Percentiles rank a stretch among this genome's conserved stretches.
Evolutionary conservation across 495 filamentous ascomycete genomes (phyloP).

Genomic region (Xylaria palmicola): DNA sequence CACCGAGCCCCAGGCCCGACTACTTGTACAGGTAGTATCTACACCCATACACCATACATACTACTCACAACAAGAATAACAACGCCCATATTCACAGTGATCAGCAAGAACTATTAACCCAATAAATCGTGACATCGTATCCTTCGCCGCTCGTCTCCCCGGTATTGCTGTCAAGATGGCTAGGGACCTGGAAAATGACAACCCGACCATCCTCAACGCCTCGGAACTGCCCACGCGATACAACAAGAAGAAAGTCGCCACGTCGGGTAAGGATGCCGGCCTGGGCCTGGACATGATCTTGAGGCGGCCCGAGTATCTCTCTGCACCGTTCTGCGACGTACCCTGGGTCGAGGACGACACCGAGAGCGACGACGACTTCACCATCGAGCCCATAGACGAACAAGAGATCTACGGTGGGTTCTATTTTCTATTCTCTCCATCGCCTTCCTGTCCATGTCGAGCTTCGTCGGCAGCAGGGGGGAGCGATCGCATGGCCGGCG

Average conservation of each 20-base stretch:
- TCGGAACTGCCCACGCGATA: constrained; percentile 87
- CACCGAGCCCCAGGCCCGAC: not conserved
- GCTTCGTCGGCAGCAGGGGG: too few species aligned
- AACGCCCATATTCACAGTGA: not conserved
- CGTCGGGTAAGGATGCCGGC: constrained; percentile 26
- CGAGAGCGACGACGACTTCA: constrained; percentile 56
- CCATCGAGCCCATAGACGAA: constrained; percentile 83
- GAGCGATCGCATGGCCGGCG: too few species aligned
- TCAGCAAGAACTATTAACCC: not conserved
- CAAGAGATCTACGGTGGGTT: constrained; percentile 90
- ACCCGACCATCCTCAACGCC: constrained; percentile 87
- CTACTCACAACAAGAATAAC: too few species aligned
- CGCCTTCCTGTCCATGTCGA: not conserved
- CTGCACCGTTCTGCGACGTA: constrained; percentile 25
- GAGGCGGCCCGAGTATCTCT: constrained; percentile 28
- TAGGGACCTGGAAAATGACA: constrained; percentile 70
- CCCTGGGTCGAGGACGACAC: constrained; percentile 24
- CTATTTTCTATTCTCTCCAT: not conserved
- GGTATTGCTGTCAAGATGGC: constrained; percentile 20
- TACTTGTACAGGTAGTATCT: not conserved
- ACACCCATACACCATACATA: too few species aligned
- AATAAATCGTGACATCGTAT: not conserved
- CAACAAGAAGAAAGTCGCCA: constrained; percentile 41
- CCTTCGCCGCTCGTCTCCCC: not conserved
- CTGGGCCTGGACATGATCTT: constrained; percentile 38